Percentiles rank a stretch among this genome's conserved stretches.
Evolutionary conservation across 2,329 filamentous ascomycete species (phyloP).

Genomic region (Leptographium wingfieldii): DNA sequence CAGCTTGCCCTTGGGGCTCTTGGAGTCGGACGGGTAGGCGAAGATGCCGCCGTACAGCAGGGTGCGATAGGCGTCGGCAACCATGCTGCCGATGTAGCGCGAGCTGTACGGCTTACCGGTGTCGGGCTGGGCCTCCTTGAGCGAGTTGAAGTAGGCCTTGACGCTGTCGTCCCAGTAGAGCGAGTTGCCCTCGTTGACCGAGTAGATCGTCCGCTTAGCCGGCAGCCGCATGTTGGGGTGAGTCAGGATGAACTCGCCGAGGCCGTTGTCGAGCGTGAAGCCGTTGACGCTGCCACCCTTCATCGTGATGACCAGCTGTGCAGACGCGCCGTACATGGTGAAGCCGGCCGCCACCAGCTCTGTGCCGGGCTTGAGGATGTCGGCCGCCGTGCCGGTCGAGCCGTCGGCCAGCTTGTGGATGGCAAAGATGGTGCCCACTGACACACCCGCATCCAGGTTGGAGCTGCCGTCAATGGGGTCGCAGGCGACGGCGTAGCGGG

Average conservation of each 20-base stretch:
- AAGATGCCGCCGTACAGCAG: slow-evolving; percentile 94
- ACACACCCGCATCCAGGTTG: slow-evolving; percentile 95
- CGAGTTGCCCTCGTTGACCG: slow-evolving; percentile 96
- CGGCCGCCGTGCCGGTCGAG: slow-evolving; percentile 62
- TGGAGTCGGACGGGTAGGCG: slow-evolving; percentile 94
- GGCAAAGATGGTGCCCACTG: slow-evolving; percentile 93
- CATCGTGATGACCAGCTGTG: slow-evolving; percentile 96
- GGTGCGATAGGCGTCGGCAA: slow-evolving; percentile 94
- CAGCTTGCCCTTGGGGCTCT: slow-evolving; percentile 96
- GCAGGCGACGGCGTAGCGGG: slow-evolving; percentile 90
- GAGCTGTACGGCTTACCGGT: slow-evolving; percentile 83
- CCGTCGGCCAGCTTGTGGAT: slow-evolving; percentile 80
- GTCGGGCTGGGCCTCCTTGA: slow-evolving; percentile 62
- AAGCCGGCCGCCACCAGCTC: slow-evolving; percentile 93
- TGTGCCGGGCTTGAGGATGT: slow-evolving; percentile 78
- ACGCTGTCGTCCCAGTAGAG: slow-evolving; percentile 88
- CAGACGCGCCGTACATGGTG: slow-evolving; percentile 98
- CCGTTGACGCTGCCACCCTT: slow-evolving; percentile 84
- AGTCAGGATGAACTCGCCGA: slow-evolving; percentile 97
- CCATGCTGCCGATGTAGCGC: slow-evolving; percentile 96
- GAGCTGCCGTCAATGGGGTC: slow-evolving; percentile 97
- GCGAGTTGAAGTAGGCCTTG: slow-evolving; percentile 74
- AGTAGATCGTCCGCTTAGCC: slow-evolving; percentile 74
- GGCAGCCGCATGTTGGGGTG: slow-evolving; percentile 92
- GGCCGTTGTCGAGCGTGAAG: slow-evolving; percentile 91